These are phyloP conservation scores for Scheffersomyces insectosa DNA, from an alignment of 1,139 yeast species.

Conservation along the genomic window DNA sequence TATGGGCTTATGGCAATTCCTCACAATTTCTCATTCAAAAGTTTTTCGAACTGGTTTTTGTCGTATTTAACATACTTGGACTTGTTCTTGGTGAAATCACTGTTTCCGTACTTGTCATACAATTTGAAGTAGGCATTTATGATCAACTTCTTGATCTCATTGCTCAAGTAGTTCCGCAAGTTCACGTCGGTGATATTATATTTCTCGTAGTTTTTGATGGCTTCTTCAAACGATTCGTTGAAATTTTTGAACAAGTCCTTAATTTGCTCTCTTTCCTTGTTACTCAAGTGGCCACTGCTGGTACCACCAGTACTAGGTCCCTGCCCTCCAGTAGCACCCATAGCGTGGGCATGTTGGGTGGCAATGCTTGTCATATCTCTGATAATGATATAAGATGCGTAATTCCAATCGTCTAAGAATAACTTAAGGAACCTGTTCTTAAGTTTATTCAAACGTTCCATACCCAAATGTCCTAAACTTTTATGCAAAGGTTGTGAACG, in stretches of 20 bases:
- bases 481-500: slow-evolving; percentile 54
- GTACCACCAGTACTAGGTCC: slow-evolving; percentile 8
- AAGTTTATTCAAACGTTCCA: slow-evolving; percentile 64
- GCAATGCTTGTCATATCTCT: slow-evolving; percentile 65
- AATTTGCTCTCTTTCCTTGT: slow-evolving; percentile 78
- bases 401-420: slow-evolving; percentile 83
- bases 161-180: slow-evolving; percentile 58
- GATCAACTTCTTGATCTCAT: slow-evolving; percentile 69
- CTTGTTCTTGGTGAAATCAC: slow-evolving; percentile 73
- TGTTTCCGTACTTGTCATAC: slow-evolving; percentile 68
- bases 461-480: slow-evolving; percentile 65
- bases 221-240: slow-evolving; percentile 79
- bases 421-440: slow-evolving; percentile 74
- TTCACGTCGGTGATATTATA: slow-evolving; percentile 67
- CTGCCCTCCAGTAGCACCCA: slow-evolving; percentile 33
- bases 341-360: slow-evolving; percentile 37
- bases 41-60: slow-evolving; percentile 57
- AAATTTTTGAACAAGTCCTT: slow-evolving; percentile 84
- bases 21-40: slow-evolving; percentile 36
- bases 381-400: slow-evolving; percentile 70
- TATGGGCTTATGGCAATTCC: background rate
- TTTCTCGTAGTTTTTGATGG: slow-evolving; percentile 62
- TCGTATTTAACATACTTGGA: slow-evolving; percentile 75
- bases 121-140: slow-evolving; percentile 83
- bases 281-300: slow-evolving; percentile 32